phyloP scores from a whole-genome alignment of 257 asterid genomes.

The Mentha longifolia region DNA sequence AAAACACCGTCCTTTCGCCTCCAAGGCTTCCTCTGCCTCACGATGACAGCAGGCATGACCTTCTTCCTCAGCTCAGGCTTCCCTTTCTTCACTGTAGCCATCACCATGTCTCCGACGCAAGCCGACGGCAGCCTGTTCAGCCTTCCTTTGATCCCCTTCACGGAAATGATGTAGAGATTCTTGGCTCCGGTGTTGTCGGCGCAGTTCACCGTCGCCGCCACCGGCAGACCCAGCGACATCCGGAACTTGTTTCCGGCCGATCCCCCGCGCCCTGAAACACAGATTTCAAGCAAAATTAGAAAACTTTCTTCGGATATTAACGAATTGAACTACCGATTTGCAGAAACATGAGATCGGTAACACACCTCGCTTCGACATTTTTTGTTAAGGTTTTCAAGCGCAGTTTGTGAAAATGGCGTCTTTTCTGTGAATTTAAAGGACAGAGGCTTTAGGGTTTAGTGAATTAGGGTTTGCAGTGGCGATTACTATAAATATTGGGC shows the following conservation, averaged over 20 bases:
- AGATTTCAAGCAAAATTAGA: not conserved
- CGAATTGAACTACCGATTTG: not conserved
- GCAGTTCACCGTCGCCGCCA: constrained; percentile 71
- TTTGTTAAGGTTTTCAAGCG: constrained; percentile 3
- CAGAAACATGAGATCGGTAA: not conserved
- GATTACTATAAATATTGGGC: not conserved
- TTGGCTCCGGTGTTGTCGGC: constrained; percentile 63
- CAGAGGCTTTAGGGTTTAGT: constrained; percentile 16
- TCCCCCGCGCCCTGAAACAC: constrained; percentile 63
- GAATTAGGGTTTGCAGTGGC: constrained; percentile 30
- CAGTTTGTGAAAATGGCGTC: not conserved
- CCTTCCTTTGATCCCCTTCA: constrained; percentile 67
- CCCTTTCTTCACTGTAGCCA: constrained; percentile 76
- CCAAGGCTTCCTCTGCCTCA: constrained; percentile 67
- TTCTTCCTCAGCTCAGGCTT: constrained; percentile 70
- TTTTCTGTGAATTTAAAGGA: constrained; percentile 22
- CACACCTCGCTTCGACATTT: constrained; percentile 63
- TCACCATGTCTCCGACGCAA: constrained; percentile 75
- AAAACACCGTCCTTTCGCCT: constrained; percentile 69
- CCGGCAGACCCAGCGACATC: constrained; percentile 70
- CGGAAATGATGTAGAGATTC: constrained; percentile 64
- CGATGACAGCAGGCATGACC: constrained; percentile 79
- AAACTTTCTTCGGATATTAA: rapidly evolving
- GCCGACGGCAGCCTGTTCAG: constrained; percentile 69
- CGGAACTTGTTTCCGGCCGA: constrained; percentile 70